Percentiles rank a stretch among this genome's conserved stretches.
Conservation (phyloP, 192 early-diverging fungal genomes). For the Coemansia sp. region DNA sequence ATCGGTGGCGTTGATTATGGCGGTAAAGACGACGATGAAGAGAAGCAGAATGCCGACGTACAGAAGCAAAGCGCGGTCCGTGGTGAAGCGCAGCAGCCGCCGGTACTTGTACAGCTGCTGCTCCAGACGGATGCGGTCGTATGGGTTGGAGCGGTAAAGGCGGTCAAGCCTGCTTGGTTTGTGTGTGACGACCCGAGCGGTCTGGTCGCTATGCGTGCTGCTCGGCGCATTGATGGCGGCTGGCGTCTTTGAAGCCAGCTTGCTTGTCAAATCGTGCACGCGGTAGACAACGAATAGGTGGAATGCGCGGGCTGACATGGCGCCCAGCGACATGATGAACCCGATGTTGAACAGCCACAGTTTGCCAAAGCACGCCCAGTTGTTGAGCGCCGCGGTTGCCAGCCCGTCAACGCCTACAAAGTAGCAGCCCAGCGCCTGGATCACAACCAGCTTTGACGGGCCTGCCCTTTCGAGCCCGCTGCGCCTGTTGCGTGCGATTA, state of each 20-base stretch:
- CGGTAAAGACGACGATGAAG: slow-evolving; percentile 2
- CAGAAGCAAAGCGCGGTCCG: slow-evolving; percentile 24
- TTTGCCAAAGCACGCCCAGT: slow-evolving; percentile 39
- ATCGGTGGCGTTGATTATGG: slow-evolving; percentile 28
- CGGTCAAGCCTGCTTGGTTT: neutral
- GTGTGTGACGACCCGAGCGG: neutral
- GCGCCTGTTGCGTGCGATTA: slow-evolving; percentile 25
- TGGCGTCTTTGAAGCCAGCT: slow-evolving; percentile 5
- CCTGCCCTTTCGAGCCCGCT: slow-evolving; percentile 33
- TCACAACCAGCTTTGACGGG: slow-evolving; percentile 16
- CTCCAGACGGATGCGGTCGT: slow-evolving; percentile 12
- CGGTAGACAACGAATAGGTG: slow-evolving; percentile 32
- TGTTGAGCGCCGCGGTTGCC: slow-evolving; percentile 26
- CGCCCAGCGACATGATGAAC: slow-evolving; percentile 28
- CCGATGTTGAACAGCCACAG: slow-evolving; percentile 43
- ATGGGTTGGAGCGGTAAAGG: neutral
- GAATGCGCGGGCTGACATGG: slow-evolving; percentile 37
- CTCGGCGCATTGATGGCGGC: neutral
- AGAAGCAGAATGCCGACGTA: slow-evolving; percentile 10
- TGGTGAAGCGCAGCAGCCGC: slow-evolving; percentile 21
- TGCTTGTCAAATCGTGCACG: slow-evolving; percentile 23
- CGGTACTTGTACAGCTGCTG: slow-evolving; percentile 27
- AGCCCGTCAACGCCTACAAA: slow-evolving; percentile 20
- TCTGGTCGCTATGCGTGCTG: too few species aligned
- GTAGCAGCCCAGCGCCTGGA: slow-evolving; percentile 35